Evolutionary conservation across 768 basidiomycete species (phyloP), one percentile per base, ranked within the genome.

Genomic region (Solioccasus polychromus): DNA sequence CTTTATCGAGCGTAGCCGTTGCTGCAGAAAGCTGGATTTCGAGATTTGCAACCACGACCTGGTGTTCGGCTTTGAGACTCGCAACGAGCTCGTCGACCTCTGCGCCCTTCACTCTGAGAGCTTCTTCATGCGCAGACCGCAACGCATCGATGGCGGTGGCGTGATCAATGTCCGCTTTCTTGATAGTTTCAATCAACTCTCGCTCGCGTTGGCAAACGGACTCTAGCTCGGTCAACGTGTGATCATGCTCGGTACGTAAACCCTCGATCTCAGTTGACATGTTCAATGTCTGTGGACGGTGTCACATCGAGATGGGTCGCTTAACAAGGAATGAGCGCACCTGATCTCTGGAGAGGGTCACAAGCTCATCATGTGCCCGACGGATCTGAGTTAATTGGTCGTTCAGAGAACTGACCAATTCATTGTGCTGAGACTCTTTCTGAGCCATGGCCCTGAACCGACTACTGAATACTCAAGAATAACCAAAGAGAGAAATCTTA

Each of bases 391-490:
- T 62, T 19, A 96, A 73, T 58, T 94, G 80, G 12, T 70, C 60
- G 35, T 81, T 83, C 51, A 97, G 74, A 25, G 71, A 71, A 32
- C 90, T 83, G 22, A 96, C 86, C 19, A 78, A 62, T 59, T 95
- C 90, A 28, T 82, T 80, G 62, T 98, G 95, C 26, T 82, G 74
- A 4, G 90, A 86, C 64, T 99, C 96, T 64, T 98, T 98, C 70
- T 90, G 86, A 3, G 94, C 94, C 95, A 98, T 97, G 3, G 95
- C 91, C 52, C 92, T 96, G 47, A 11, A 56, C 35, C 36, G 8
- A 29, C 35, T 15, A 23, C 31, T 60, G 9, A 50, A 50, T 35
- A 47, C 41, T 15, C 39, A 44, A 26, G 24, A 24, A 35, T 34
- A 45, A 53, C 30, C 5, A 44, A 18, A 25, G 22, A 12, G 20